These are phyloP conservation scores for Talaromyces nanjingensis DNA, from an alignment of 495 filamentous ascomycete genomes.

Conservation along the genomic window DNA sequence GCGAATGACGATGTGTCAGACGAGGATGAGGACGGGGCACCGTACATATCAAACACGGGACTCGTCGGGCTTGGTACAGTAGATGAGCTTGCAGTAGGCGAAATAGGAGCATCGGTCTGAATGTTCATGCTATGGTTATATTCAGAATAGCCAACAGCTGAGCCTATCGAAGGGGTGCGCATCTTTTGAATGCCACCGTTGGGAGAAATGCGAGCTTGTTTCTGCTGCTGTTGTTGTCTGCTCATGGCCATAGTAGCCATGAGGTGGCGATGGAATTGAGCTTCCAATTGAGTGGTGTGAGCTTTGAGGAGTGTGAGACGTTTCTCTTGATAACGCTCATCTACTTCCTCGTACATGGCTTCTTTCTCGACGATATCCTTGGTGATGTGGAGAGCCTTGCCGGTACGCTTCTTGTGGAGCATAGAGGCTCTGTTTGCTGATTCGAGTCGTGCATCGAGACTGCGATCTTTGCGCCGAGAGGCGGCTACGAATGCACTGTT, in stretches of 20 bases:
- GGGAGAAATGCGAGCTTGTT: slow-evolving; percentile 13
- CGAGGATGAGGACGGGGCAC: background rate
- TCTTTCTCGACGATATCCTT: slow-evolving; percentile 86
- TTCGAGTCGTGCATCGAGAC: slow-evolving; percentile 81
- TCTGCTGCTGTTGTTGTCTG: slow-evolving; percentile 11
- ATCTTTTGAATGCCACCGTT: slow-evolving; percentile 31
- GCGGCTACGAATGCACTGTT: slow-evolving; percentile 78
- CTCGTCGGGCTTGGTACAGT: slow-evolving; percentile 6
- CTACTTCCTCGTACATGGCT: slow-evolving; percentile 97
- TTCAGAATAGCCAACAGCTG: background rate
- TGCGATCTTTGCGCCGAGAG: slow-evolving; percentile 83
- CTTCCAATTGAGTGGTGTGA: slow-evolving; percentile 36
- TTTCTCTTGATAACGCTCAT: slow-evolving; percentile 54
- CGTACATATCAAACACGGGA: background rate
- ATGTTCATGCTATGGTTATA: background rate
- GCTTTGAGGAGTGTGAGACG: slow-evolving; percentile 36
- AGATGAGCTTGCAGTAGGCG: background rate
- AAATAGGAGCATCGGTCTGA: background rate
- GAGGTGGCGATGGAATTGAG: slow-evolving; percentile 35
- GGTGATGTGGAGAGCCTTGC: slow-evolving; percentile 73
- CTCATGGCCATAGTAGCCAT: slow-evolving; percentile 24
- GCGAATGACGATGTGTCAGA: background rate
- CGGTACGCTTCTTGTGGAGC: slow-evolving; percentile 85
- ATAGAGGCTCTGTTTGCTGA: slow-evolving; percentile 83
- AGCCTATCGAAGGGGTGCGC: slow-evolving; percentile 16